These are phyloP conservation scores for Phoma sp. DNA, from an alignment of 2,329 filamentous ascomycete species.

Conservation along the genomic window DNA sequence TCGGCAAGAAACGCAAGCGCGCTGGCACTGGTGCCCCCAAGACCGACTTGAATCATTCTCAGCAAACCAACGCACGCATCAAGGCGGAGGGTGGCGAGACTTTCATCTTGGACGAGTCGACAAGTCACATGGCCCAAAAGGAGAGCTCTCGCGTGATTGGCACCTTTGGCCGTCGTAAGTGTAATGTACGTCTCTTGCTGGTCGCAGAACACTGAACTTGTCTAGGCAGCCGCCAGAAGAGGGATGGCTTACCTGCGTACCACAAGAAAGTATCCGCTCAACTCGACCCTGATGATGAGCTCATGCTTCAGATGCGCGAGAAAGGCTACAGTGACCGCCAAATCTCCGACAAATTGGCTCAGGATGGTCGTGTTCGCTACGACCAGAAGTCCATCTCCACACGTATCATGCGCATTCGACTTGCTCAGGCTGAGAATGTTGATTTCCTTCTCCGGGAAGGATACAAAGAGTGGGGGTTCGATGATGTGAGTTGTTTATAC, in stretches of 20 bases:
- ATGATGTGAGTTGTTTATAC: constrained; percentile 51
- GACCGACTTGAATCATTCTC: constrained; percentile 3
- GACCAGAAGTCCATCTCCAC: constrained; percentile 56
- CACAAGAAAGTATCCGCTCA: constrained; percentile 52
- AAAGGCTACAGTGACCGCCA: constrained; percentile 53
- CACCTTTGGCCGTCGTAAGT: constrained; percentile 32
- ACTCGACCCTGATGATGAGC: constrained; percentile 56
- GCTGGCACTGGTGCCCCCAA: constrained; percentile 12
- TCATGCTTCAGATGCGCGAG: constrained; percentile 54
- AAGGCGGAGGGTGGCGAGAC: constrained; percentile 21
- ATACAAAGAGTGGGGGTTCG: constrained; percentile 57
- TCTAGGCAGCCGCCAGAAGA: constrained; percentile 21
- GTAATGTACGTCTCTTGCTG: not conserved
- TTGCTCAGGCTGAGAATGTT: constrained; percentile 51
- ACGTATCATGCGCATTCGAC: constrained; percentile 55
- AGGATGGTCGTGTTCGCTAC: constrained; percentile 53
- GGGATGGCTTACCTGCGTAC: constrained; percentile 48
- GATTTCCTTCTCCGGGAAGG: constrained; percentile 56
- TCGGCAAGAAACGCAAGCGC: constrained; percentile 28
- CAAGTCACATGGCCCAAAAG: constrained; percentile 3
- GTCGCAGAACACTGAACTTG: not conserved
- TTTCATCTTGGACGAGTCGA: constrained; percentile 33
- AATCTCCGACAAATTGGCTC: constrained; percentile 51
- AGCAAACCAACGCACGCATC: constrained; percentile 20
- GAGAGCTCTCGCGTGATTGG: constrained; percentile 25